Evolutionary conservation across 2,329 filamentous ascomycete species (phyloP).

Genomic region (Colletotrichum sp.): DNA sequence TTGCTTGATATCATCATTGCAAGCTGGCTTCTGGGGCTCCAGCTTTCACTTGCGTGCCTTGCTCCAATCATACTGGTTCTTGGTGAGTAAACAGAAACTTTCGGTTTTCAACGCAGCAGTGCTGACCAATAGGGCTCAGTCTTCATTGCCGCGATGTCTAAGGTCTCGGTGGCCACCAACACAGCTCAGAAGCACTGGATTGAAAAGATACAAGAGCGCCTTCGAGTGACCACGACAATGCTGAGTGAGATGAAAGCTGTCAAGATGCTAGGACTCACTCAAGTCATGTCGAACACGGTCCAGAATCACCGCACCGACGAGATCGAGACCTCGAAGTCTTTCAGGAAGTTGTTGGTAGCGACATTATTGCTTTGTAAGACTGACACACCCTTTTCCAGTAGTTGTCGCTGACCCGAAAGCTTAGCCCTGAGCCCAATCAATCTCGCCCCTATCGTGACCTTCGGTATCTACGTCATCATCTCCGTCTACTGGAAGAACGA

Average conservation of each 20-base stretch:
- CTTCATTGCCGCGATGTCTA: constrained; percentile 23
- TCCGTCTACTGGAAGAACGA: constrained; percentile 25
- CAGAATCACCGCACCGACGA: constrained; percentile 30
- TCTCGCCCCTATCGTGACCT: constrained; percentile 28
- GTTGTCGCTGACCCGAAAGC: neutral
- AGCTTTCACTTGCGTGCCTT: constrained; percentile 30
- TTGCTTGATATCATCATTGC: constrained; percentile 30
- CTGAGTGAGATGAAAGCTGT: constrained; percentile 50
- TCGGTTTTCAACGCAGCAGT: too few relatives aligned
- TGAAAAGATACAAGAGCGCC: constrained; percentile 45
- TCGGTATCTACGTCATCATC: constrained; percentile 29
- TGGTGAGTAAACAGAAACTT: neutral
- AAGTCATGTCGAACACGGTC: constrained; percentile 27
- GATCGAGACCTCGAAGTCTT: constrained; percentile 30
- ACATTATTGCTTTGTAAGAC: constrained; percentile 24
- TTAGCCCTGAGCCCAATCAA: constrained; percentile 22
- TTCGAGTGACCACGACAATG: constrained; percentile 43
- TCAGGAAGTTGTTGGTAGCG: constrained; percentile 27
- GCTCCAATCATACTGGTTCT: constrained; percentile 28
- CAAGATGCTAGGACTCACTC: constrained; percentile 44
- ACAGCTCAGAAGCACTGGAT: constrained; percentile 41
- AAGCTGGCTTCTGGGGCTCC: constrained; percentile 31
- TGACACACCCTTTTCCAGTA: neutral
- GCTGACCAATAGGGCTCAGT: neutral
- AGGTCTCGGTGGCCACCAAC: constrained; percentile 19